Conservation (phyloP, 2,329 filamentous ascomycete species). For the Botryotinia narcissicola region DNA sequence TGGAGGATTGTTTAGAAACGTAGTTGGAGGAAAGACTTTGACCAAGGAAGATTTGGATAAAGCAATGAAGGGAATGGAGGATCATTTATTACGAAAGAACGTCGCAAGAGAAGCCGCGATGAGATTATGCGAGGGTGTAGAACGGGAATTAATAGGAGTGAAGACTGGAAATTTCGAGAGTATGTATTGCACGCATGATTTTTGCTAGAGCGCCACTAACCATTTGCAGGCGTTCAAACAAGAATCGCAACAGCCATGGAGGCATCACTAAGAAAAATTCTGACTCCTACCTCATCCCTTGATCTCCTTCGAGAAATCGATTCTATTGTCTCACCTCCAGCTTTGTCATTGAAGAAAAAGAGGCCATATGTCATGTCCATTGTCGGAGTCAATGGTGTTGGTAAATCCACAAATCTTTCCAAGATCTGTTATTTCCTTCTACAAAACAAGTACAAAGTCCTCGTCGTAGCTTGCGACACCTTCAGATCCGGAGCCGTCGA, state of each 20-base stretch:
- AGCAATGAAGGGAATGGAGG: conserved; percentile 93
- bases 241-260: conserved; percentile 87
- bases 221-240: conserved; percentile 63
- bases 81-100: conserved; percentile 92
- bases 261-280: conserved; percentile 86
- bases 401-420: conserved; percentile 95
- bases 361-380: conserved; percentile 97
- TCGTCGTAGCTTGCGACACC: conserved; percentile 92
- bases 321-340: conserved; percentile 65
- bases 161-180: conserved; percentile 92
- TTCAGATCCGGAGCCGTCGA: conserved; percentile 97
- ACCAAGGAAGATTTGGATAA: conserved; percentile 87
- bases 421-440: conserved; percentile 98
- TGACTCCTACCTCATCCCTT: conserved; percentile 91
- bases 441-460: conserved; percentile 93
- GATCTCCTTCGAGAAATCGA: conserved; percentile 94
- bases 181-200: conserved; percentile 30
- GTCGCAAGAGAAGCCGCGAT: conserved; percentile 92
- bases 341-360: conserved; percentile 58
- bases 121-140: conserved; percentile 85
- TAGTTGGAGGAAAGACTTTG: conserved; percentile 90
- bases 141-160: conserved; percentile 82
- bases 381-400: conserved; percentile 96
- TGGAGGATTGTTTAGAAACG: conserved; percentile 86
- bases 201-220: conserved; percentile 25